Base-by-base conservation (phyloP, 2,329 filamentous ascomycete species). In the Pseudopyricularia javanii region DNA sequence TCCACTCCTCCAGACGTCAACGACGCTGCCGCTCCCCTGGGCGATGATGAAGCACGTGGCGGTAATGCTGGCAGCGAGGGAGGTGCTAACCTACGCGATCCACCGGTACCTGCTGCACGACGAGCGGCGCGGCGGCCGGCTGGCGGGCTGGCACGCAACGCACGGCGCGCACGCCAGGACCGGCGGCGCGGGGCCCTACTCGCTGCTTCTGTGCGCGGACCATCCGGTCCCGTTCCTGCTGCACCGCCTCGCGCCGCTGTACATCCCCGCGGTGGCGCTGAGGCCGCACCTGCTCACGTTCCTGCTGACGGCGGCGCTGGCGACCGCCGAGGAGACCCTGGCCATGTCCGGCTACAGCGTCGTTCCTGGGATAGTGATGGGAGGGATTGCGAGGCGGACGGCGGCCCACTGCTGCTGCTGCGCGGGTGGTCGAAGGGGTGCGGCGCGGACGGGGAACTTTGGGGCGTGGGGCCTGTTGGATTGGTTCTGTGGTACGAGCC, bases 221-320 rank as follows among this genome's bases (percentile, higher is more conserved):
- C 83, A 89, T 61, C 85, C 86, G 0, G 57, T 80, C 0, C 75
- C 81, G 1, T 76, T 85, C 49, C 67, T 88, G 7, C 65, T 88
- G 1, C 73, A 78, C 56, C 78, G 78, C 49, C 80, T 85, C 62
- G 54, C 86, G 1, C 85, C 86, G 0, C 66, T 81, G 7, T 86
- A 86, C 62, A 65, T 87, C 0, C 82, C 86, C 1, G 77, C 83
- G 1, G 67, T 82, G 20, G 58, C 77, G n/a, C 72, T 88, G 40
- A 80, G 82, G 8, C 81, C 83, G 34, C 86, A 90, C 63, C 73
- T 88, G 4, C 71, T 89, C n/a, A 87, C 83, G 0, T 88, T 84
- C 68, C 75, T 87, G 53, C 60, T 86, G 11, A 78, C 87, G 56
- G 70, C 82, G 15, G 73, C 75, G 0, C 62, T 88, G 26, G 76